phyloP scores from a whole-genome alignment of 2,329 filamentous ascomycete genomes.

The Colletotrichum sp. region DNA sequence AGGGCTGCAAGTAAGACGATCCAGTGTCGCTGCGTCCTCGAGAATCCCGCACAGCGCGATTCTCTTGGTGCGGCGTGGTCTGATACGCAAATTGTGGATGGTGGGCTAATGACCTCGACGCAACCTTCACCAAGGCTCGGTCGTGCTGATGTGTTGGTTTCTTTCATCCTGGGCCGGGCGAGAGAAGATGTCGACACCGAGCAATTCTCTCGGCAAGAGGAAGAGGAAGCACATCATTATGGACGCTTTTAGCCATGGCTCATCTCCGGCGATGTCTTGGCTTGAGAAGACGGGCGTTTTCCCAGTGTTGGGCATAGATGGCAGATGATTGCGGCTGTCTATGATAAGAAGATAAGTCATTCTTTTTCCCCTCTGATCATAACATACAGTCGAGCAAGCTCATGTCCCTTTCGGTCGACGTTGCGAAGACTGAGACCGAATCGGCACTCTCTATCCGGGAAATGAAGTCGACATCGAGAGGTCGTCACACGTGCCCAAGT shows the following conservation, averaged over 20 bases:
- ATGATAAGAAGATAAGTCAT: neutral
- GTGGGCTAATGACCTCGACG: neutral
- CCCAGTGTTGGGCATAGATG: neutral
- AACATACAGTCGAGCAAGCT: neutral
- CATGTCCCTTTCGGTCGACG: neutral
- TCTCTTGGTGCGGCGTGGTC: neutral
- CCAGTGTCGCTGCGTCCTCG: neutral
- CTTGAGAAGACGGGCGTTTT: neutral
- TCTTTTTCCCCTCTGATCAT: neutral
- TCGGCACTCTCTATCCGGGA: neutral
- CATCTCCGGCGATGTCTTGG: neutral
- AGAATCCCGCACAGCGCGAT: neutral
- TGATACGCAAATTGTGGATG: neutral
- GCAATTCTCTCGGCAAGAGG: no score
- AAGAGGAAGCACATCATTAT: neutral
- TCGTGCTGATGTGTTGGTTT: neutral
- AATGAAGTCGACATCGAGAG: neutral
- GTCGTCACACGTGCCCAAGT: neutral
- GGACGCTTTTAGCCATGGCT: neutral
- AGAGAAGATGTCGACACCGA: neutral
- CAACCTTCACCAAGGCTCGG: neutral
- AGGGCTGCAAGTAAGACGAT: neutral
- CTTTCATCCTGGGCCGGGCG: neutral
- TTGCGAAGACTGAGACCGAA: neutral
- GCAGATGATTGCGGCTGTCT: neutral